A percentile compares a stretch with the other conserved stretches of the same genome.
These are phyloP conservation scores for Coemansia umbellata DNA, from an alignment of 192 early-diverging fungal genomes.

Conservation along the genomic window DNA sequence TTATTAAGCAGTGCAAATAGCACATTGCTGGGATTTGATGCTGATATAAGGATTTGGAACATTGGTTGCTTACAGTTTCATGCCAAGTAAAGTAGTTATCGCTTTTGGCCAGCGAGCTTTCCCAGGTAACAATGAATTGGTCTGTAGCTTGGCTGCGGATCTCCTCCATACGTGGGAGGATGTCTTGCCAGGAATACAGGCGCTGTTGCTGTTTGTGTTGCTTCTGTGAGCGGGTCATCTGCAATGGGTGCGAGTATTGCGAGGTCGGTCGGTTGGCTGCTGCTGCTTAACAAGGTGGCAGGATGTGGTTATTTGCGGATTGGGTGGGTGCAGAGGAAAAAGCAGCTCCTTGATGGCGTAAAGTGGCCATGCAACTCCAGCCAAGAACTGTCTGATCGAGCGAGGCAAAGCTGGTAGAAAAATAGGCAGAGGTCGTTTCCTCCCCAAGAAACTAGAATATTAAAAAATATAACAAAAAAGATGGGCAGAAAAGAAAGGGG, in stretches of 20 bases:
- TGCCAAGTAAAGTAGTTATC: conserved; percentile 47
- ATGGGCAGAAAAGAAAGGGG: not conserved
- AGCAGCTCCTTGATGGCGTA: too few species aligned
- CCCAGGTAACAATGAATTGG: conserved; percentile 48
- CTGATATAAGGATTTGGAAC: too few species aligned
- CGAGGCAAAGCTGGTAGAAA: not conserved
- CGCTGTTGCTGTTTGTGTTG: not conserved
- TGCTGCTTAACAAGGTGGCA: too few species aligned
- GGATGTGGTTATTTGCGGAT: too few species aligned
- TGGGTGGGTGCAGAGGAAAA: too few species aligned
- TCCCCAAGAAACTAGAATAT: conserved; percentile 1
- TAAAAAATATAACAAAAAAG: not conserved
- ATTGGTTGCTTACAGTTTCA: conserved; percentile 43
- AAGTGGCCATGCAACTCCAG: conserved; percentile 4
- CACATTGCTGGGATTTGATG: not conserved
- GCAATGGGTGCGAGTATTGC: not conserved
- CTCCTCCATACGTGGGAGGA: conserved; percentile 50
- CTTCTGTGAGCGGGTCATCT: not conserved
- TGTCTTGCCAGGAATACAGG: conserved; percentile 46
- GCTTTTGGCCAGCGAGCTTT: conserved; percentile 16
- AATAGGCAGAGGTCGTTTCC: not conserved
- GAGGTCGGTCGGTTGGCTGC: too few species aligned
- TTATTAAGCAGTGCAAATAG: too few species aligned
- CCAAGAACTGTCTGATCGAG: conserved; percentile 9
- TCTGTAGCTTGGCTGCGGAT: conserved; percentile 46